These are phyloP conservation scores for Cunninghamia lanceolata DNA, from an alignment of 75 land plant genomes.

Conservation along the genomic window DNA sequence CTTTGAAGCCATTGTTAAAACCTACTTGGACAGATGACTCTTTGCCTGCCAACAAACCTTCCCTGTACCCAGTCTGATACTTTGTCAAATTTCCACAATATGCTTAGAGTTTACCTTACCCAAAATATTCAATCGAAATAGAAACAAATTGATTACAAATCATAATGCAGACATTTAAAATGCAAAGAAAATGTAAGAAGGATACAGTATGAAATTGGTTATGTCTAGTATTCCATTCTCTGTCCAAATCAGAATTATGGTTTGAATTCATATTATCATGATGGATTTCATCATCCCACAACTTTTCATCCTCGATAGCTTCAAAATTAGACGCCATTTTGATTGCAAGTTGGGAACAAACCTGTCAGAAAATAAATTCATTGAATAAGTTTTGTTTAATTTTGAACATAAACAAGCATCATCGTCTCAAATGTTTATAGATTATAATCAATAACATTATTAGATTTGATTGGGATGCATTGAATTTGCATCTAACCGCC, in stretches of 20 bases:
- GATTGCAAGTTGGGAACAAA: background rate
- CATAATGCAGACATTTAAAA: background rate
- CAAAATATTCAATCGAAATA: background rate
- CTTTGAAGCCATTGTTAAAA: slow-evolving; percentile 52
- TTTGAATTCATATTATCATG: slow-evolving; percentile 21
- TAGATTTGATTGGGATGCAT: background rate
- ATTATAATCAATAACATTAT: background rate
- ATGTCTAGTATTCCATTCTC: slow-evolving; percentile 56
- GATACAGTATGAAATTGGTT: slow-evolving; percentile 56
- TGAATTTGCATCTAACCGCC: background rate
- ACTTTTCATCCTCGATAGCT: slow-evolving; percentile 11
- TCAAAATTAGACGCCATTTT: background rate
- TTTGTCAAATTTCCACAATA: background rate
- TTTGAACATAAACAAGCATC: background rate
- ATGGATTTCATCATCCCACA: slow-evolving; percentile 21
- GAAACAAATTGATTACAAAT: background rate
- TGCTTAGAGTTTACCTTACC: too few species aligned
- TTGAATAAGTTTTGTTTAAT: background rate
- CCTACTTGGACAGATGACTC: slow-evolving; percentile 61
- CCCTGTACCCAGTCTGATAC: slow-evolving; percentile 55
- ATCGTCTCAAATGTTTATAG: background rate
- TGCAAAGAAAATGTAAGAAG: background rate
- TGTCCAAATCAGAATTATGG: slow-evolving; percentile 27
- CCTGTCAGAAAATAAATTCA: background rate
- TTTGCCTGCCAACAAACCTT: slow-evolving; percentile 60